A percentile compares a stretch with the other conserved stretches of the same genome.
phyloP scores from a whole-genome alignment of 2,329 filamentous ascomycete genomes.

The Colletotrichum cereale region DNA sequence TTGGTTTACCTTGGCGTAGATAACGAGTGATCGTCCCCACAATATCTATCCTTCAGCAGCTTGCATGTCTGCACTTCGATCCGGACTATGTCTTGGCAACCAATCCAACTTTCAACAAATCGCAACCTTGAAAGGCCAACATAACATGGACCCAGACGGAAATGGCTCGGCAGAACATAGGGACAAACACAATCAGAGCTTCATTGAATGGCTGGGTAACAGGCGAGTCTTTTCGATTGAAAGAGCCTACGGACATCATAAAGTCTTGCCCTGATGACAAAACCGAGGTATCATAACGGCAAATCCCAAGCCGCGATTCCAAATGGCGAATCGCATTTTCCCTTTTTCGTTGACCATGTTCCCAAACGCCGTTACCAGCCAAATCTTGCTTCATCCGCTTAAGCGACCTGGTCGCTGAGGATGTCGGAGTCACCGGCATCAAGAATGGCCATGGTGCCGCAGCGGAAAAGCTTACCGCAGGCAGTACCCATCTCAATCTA shows the following conservation, averaged over 20 bases:
- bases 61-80: neutral
- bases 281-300: slow-evolving; percentile 35
- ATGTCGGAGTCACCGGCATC: slow-evolving; percentile 99
- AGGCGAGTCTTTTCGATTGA: slow-evolving; percentile 37
- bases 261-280: slow-evolving; percentile 31
- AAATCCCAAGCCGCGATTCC: slow-evolving; percentile 32
- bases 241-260: slow-evolving; percentile 33
- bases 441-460: slow-evolving; percentile 96
- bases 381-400: slow-evolving; percentile 50
- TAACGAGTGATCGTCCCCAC: too few species aligned
- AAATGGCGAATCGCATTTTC: slow-evolving; percentile 27
- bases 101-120: neutral
- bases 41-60: neutral
- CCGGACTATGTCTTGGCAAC: neutral
- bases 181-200: neutral
- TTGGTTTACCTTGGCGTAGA: neutral
- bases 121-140: neutral
- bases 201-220: slow-evolving; percentile 35
- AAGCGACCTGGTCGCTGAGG: slow-evolving; percentile 80
- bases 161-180: neutral
- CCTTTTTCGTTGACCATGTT: slow-evolving; percentile 42
- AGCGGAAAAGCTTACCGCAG: slow-evolving; percentile 99
- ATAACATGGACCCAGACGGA: neutral
- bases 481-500: slow-evolving; percentile 98
- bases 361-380: slow-evolving; percentile 58